A percentile compares a stretch with the other conserved stretches of the same genome.
phyloP scores from a whole-genome alignment of 495 filamentous ascomycete species.

The Platismatia glauca region DNA sequence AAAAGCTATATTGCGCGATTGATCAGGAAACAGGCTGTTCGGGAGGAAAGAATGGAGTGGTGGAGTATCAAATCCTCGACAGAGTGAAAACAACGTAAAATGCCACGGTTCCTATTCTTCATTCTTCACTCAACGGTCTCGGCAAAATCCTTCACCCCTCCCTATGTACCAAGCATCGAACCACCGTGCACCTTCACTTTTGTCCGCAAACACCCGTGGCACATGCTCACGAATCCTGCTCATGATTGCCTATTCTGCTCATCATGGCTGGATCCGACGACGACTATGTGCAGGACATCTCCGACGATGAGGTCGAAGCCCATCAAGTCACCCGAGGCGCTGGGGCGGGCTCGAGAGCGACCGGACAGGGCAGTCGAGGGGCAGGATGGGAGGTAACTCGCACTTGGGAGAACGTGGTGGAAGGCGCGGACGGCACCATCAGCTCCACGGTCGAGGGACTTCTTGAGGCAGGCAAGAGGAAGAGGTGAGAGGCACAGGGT shows the following conservation, averaged over 20 bases:
- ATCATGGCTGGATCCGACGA: constrained; percentile 70
- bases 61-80: too few relatives aligned
- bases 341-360: constrained; percentile 33
- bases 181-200: background rate
- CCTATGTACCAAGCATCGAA: background rate
- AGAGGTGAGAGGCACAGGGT: constrained; percentile 45
- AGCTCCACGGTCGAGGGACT: constrained; percentile 58
- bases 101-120: constrained; percentile 21
- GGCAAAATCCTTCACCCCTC: background rate
- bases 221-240: background rate
- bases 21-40: too few relatives aligned
- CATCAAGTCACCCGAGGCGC: constrained; percentile 36
- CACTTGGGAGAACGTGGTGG: constrained; percentile 58
- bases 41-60: too few relatives aligned
- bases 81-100: too few relatives aligned
- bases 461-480: constrained; percentile 63
- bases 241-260: constrained; percentile 23
- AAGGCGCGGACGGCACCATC: constrained; percentile 68
- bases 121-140: background rate
- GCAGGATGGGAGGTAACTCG: constrained; percentile 46
- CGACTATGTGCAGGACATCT: constrained; percentile 69
- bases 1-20: constrained; percentile 46
- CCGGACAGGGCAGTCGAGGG: constrained; percentile 46
- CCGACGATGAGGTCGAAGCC: constrained; percentile 66
- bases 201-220: background rate